Evolutionary conservation across 768 basidiomycete species (phyloP), one percentile per base, ranked within the genome.

Genomic region (Boletus pseudo-olivaceus): DNA sequence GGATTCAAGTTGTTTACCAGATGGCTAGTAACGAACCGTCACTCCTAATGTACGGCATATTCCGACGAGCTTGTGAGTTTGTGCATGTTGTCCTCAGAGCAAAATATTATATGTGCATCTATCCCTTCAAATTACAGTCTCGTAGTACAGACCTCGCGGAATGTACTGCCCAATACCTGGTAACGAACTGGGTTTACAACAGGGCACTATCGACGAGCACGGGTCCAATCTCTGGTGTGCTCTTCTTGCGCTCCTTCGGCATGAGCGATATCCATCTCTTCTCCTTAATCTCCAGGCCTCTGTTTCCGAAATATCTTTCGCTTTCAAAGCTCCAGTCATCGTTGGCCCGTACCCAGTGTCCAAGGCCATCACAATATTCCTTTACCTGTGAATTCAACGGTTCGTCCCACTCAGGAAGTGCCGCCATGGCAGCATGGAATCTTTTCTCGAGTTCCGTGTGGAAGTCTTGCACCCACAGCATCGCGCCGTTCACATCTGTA

Each of bases 311-410:
- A 55, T 55, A 55, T 20, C 55, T 55, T n/a, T 35, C 39, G 9
- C 44, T 41, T 19, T 55, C 55, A 23, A 54, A 55, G 42, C 33
- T 29, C 55, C 55, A 55, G 14, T 54, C 55, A 26, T 47, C 40
- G 17, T 54, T 51, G 34, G 41, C 53, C 26, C 39, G 42, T 10
- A 81, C 73, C 77, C 80, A 83, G 48, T 79, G 74, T 47, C 76
- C 81, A 45, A 83, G 61, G 0, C 80, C 79, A 46, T 74, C 66
- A 38, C 78, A 65, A 53, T 82, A 83, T 4, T 63, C 59, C 30
- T 64, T 62, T 6, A 83, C 74, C 41, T 76, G 68, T 0, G 57
- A 55, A 55, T 82, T 80, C 30, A 80, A 59, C 1, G 68, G 63
- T 19, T 66, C 57, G 20, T 76, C 77, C 60, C 73, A 82, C 5